These are phyloP conservation scores for Spencermartinsiella europaea DNA, from an alignment of 805 yeast genomes.

Conservation along the genomic window DNA sequence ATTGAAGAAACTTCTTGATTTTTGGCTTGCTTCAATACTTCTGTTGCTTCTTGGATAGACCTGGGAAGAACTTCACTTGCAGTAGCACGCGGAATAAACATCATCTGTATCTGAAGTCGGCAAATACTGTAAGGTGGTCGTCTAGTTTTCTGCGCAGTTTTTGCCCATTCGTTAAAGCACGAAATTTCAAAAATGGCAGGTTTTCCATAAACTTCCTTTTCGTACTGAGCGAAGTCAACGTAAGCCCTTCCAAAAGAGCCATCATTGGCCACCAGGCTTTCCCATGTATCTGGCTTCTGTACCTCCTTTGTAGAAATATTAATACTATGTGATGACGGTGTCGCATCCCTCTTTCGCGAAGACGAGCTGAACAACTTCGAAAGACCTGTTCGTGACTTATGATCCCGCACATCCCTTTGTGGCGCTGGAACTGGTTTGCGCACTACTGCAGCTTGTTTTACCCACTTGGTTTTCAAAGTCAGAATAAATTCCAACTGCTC, in stretches of 20 bases:
- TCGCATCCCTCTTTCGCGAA: slow-evolving; percentile 3
- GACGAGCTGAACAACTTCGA: slow-evolving; percentile 13
- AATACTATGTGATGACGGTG: slow-evolving; percentile 3
- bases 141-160: slow-evolving; percentile 16
- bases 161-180: slow-evolving; percentile 80
- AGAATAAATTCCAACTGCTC: slow-evolving; percentile 58
- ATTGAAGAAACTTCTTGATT: slow-evolving; percentile 28
- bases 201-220: slow-evolving; percentile 50
- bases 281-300: slow-evolving; percentile 40
- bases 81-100: slow-evolving; percentile 54
- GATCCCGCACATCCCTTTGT: slow-evolving; percentile 1
- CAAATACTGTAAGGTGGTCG: slow-evolving; percentile 42
- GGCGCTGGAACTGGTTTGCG: slow-evolving; percentile 15
- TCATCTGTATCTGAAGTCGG: slow-evolving; percentile 47
- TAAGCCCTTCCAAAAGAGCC: slow-evolving; percentile 87
- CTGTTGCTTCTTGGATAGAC: slow-evolving; percentile 45
- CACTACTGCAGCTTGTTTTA: slow-evolving; percentile 24
- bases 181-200: slow-evolving; percentile 51
- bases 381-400: slow-evolving; percentile 13
- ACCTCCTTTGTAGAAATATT: neutral
- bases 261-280: slow-evolving; percentile 63
- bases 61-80: slow-evolving; percentile 39
- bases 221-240: slow-evolving; percentile 57
- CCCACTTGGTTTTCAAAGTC: slow-evolving; percentile 64
- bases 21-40: slow-evolving; percentile 16